Base-by-base conservation (phyloP, 805 yeast species). In the Ogataea nitratoaversa region DNA sequence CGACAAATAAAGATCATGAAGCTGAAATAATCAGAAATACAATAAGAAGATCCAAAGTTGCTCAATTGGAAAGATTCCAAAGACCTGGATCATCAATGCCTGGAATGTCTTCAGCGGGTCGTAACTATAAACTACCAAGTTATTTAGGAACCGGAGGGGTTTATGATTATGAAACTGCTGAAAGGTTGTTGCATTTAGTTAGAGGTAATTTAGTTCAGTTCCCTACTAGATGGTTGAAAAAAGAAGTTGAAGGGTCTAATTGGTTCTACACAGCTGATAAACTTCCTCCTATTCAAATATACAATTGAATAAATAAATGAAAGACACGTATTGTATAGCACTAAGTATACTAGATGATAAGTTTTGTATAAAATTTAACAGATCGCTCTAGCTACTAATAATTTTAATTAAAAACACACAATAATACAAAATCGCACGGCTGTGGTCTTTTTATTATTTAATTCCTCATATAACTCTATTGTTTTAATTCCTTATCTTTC, bases 251-350 rank as follows among this genome's bases (percentile, higher is more conserved):
- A 42, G 78, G 86, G 6, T 91, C 87, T 9, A 93, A 95, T 57
- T 91, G 98, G 98, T 90, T 89, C 60, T 90, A 87, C 68, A 87
- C 83, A 53, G 82, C 95, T 36, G 99, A 93, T 57, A 79, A 95
- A 54, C 68, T 93, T 20, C 96, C 98, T 5, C 99, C 99, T 1
- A 79, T 93, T 41, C 98, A 93, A 57, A 91, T 93, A 38, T 93
- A 85, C 60, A 91, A 89, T 54, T 88, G n/a, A n/a, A n/a, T n/a
- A n/a, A n/a, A n/a, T n/a, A n/a, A n/a, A n/a, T n/a, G n/a, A n/a
- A n/a, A n/a, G n/a, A n/a, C n/a, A n/a, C n/a, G n/a, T n/a, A n/a
- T n/a, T n/a, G n/a, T n/a, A n/a, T n/a, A n/a, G n/a, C n/a, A n/a
- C n/a, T n/a, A n/a, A n/a, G n/a, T n/a, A n/a, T n/a, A n/a, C n/a